A percentile compares a stretch with the other conserved stretches of the same genome.
Evolutionary conservation across 192 early-diverging fungal genomes (phyloP).

Genomic region (Phlyctochytrium arcticum): DNA sequence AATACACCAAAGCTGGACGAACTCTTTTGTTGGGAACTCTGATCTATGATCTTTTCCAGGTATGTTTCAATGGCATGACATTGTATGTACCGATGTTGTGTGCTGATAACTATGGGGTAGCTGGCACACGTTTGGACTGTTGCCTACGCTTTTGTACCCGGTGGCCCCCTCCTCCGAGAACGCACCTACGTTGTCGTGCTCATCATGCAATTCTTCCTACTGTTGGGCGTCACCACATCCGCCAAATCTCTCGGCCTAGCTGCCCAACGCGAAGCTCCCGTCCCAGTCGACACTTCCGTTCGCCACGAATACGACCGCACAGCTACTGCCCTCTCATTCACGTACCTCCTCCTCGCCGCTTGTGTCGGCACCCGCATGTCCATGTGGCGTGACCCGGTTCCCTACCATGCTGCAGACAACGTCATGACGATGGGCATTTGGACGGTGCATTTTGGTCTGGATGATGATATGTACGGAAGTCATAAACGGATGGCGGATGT

Average conservation of each 20-base stretch:
- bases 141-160: constrained; percentile 22
- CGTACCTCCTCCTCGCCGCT: constrained; percentile 3
- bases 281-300: not conserved
- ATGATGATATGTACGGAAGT: constrained; percentile 11
- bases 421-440: constrained; percentile 14
- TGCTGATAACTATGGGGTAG: not conserved
- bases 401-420: constrained; percentile 9
- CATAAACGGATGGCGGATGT: constrained; percentile 18
- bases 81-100: not conserved
- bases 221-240: not conserved
- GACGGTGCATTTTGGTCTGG: constrained; percentile 20
- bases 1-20: constrained; percentile 5
- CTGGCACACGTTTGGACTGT: constrained; percentile 18
- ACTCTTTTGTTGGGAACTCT: constrained; percentile 1
- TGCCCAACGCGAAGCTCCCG: constrained; percentile 2
- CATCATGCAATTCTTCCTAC: constrained; percentile 5
- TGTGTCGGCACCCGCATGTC: constrained; percentile 2
- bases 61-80: not conserved
- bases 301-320: not conserved
- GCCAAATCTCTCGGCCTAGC: not conserved
- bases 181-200: constrained; percentile 7
- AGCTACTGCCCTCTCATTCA: not conserved
- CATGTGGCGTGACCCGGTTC: not conserved
- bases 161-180: not conserved
- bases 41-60: constrained; percentile 4